A percentile compares a stretch with the other conserved stretches of the same genome.
Evolutionary conservation across 2,329 filamentous ascomycete species (phyloP).

Genomic region (Sporothrix pseudoabietina): DNA sequence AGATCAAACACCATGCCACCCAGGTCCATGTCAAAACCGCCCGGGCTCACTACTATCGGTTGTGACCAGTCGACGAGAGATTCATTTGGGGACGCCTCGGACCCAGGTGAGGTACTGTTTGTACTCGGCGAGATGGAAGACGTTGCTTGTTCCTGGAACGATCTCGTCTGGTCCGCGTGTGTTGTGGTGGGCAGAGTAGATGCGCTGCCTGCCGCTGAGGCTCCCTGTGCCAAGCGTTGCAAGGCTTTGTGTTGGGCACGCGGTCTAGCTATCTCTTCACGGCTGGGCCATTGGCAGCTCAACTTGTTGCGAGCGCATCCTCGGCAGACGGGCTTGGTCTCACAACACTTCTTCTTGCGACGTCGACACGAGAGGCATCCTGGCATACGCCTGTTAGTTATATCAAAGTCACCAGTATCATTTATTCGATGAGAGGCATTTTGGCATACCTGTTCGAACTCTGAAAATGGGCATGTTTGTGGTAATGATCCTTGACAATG

Average conservation of each 20-base stretch:
- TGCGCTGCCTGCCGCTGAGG: too few species aligned
- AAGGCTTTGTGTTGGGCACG: not conserved
- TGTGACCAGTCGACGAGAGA: not conserved
- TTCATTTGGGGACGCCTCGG: not conserved
- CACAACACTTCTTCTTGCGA: slow-evolving; percentile 54
- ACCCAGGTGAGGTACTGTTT: not conserved
- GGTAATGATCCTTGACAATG: too few species aligned
- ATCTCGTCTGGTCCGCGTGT: not conserved
- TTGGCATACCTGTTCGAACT: not conserved
- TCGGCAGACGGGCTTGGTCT: slow-evolving; percentile 48
- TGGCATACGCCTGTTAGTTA: not conserved
- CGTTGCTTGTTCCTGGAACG: not conserved
- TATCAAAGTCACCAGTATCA: not conserved
- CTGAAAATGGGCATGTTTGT: not conserved
- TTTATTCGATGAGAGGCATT: not conserved
- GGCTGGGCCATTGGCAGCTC: slow-evolving; percentile 27
- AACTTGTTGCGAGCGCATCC: slow-evolving; percentile 42
- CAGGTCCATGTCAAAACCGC: not conserved
- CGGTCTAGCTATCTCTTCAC: not conserved
- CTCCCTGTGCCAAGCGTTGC: not conserved
- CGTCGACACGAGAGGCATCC: slow-evolving; percentile 38
- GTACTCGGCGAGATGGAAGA: not conserved
- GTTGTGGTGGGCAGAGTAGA: too few species aligned
- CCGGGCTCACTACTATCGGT: not conserved
- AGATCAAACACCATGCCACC: not conserved